Evolutionary conservation across 345 rosid genomes (phyloP).

Genomic region (thale cress (Arabidopsis thaliana)): DNA sequence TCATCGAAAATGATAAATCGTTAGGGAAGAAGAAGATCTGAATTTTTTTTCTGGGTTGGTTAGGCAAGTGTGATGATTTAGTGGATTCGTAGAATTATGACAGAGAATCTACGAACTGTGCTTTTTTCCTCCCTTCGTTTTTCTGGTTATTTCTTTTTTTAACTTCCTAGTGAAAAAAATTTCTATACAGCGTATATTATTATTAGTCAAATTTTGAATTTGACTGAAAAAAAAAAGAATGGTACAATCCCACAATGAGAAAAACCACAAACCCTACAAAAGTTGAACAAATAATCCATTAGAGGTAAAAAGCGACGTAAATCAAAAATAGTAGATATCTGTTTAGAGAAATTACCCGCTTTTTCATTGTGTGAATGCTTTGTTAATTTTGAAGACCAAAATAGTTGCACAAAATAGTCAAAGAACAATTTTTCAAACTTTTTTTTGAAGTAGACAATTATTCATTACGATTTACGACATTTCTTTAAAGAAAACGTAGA

Average conservation of each 20-base stretch:
- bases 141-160: not conserved
- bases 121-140: conserved; percentile 22
- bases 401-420: conserved; percentile 16
- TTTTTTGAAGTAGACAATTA: not conserved
- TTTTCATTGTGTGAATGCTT: not conserved
- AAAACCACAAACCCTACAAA: conserved; percentile 22
- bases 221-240: conserved; percentile 1
- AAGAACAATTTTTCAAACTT: not conserved
- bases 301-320: not conserved
- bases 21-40: conserved; percentile 1
- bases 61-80: conserved; percentile 32
- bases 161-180: not conserved
- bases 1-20: not conserved
- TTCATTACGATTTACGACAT: no score
- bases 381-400: conserved; percentile 1
- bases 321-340: conserved; percentile 24
- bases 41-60: conserved; percentile 17
- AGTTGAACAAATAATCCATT: conserved; percentile 10
- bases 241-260: conserved; percentile 23
- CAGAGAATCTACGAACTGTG: conserved; percentile 15
- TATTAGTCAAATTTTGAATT: conserved; percentile 28
- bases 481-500: not conserved
- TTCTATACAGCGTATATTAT: conserved; percentile 19
- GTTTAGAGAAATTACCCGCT: not conserved
- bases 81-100: conserved; percentile 8